Percentiles rank a stretch among this genome's conserved stretches.
phyloP scores from a whole-genome alignment of 495 filamentous ascomycete species.

The Hypoxylon rickii region DNA sequence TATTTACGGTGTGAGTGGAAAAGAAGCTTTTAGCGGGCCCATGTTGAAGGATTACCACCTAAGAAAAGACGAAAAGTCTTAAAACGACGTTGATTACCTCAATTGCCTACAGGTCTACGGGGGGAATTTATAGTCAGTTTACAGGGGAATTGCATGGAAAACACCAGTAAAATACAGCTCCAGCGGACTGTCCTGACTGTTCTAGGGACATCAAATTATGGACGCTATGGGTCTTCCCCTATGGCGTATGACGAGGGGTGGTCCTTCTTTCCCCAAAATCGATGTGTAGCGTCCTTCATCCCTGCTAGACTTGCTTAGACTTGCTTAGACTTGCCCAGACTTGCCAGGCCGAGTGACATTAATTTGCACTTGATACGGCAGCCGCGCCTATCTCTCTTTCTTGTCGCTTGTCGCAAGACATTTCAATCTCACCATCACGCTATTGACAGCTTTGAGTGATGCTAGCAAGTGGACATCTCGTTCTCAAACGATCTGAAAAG shows the following conservation, averaged over 20 bases:
- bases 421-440: constrained; percentile 1
- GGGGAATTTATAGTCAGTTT: too few species aligned
- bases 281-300: too few species aligned
- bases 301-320: too few species aligned
- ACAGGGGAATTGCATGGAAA: too few species aligned
- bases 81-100: neutral
- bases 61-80: neutral
- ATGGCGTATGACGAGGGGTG: constrained; percentile 15
- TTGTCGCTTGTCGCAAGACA: constrained; percentile 15
- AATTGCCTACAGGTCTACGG: neutral
- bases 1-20: constrained; percentile 35
- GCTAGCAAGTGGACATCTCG: neutral
- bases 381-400: too few species aligned
- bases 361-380: constrained; percentile 5
- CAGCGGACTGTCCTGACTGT: too few species aligned
- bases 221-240: constrained; percentile 9
- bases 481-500: too few species aligned
- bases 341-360: neutral
- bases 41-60: too few species aligned
- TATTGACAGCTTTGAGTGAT: neutral
- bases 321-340: too few species aligned
- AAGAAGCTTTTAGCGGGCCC: constrained; percentile 17
- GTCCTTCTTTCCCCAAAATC: constrained; percentile 15
- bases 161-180: too few species aligned
- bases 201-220: constrained; percentile 10